phyloP scores from a whole-genome alignment of 345 rosid genomes.

The Eucalyptus brandiana region DNA sequence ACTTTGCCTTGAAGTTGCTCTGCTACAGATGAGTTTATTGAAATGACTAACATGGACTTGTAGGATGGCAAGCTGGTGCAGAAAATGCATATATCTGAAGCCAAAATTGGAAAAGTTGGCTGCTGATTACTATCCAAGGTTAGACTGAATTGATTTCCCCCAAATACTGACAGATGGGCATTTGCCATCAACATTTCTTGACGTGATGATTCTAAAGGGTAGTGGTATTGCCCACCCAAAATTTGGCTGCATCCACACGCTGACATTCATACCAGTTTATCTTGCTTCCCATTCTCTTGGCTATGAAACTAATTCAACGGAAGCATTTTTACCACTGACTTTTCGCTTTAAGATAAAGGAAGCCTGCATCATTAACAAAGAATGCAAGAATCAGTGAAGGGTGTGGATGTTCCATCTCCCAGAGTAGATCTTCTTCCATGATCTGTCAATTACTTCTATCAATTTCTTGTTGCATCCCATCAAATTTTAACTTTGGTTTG shows the following conservation, averaged over 20 bases:
- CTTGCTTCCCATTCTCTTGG: neutral
- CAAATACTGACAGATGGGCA: neutral
- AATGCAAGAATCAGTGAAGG: neutral
- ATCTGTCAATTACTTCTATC: neutral
- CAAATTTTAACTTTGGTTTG: neutral
- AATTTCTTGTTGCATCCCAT: neutral
- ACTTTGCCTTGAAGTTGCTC: neutral
- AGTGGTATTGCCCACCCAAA: neutral
- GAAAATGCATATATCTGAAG: constrained; percentile 79
- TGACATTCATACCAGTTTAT: neutral
- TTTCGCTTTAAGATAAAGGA: neutral
- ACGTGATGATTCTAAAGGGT: neutral
- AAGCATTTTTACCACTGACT: neutral
- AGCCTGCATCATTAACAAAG: neutral
- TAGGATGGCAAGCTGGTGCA: constrained; percentile 98
- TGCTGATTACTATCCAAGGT: constrained; percentile 83
- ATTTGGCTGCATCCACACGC: neutral
- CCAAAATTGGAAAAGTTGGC: constrained; percentile 91
- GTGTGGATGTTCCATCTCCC: neutral
- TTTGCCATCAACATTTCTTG: neutral
- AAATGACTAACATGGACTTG: constrained; percentile 10
- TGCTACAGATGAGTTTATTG: neutral
- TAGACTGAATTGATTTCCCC: neutral
- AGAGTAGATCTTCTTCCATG: neutral
- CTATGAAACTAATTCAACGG: neutral